Base-by-base conservation (phyloP, 495 filamentous ascomycete genomes). In the Pyrenula aspistea region DNA sequence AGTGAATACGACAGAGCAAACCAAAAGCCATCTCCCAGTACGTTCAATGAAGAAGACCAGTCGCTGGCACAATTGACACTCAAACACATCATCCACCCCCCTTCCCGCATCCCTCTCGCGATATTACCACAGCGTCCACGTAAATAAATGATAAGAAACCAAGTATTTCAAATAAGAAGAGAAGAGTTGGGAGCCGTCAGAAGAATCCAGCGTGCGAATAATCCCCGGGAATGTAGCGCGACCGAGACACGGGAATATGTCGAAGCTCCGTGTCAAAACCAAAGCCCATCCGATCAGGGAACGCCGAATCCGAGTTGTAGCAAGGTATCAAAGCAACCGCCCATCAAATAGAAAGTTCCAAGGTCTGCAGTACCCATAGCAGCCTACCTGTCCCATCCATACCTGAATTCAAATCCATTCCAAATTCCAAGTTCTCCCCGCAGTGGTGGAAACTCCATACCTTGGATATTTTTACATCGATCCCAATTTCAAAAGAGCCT, bases 401-500 rank as follows among this genome's bases (percentile, higher is more conserved):
- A 8, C 31, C 31, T 4, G 15, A 42, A 15, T 8, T 42, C 8
- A 42, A 42, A 42, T 42, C 31, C 31, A 15, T 42, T 42, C 31
- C 31, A 42, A 15, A 42, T 42, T 8, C 31, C 15, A 42, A 42
- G 15, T 42, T 15, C 31, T 15, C 15, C 31, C 31, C 31, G 31
- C 31, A 8, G 31, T 42, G 8, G 31, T 8, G 31, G 31, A 15
- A 42, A 42, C 31, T 42, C 31, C 31, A 15, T 15, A n/a, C 31
- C 15, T 42, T 42, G 31, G 31, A 15, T 42, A 42, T 42, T 42
- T 4, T 87, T 87, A 91, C 84, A 91, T 87, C 71, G 87, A 90
- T 71, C 88, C 87, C 70, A 94, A 81, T 70, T 83, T 82, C 62
- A 94, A 75, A 68, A 94, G 82, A 56, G 88, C 88, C 69, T 89